A percentile compares a stretch with the other conserved stretches of the same genome.
phyloP scores from a whole-genome alignment of 2,329 filamentous ascomycete genomes.

The Pseudopithomyces chartarum region DNA sequence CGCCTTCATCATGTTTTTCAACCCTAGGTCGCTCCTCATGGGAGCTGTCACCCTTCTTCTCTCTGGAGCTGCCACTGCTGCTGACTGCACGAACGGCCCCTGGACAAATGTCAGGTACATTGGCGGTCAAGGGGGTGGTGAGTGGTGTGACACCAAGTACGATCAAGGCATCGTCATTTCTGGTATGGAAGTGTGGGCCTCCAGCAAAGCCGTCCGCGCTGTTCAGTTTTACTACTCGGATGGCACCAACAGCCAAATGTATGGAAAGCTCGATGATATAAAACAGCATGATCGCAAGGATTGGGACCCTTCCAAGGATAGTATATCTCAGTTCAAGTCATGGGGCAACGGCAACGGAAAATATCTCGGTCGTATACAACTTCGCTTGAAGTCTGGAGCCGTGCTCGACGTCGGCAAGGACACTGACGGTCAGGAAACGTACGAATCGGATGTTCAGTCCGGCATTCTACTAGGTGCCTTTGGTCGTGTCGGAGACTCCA shows the following conservation, averaged over 20 bases:
- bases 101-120: slow-evolving; percentile 8
- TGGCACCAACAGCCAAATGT: slow-evolving; percentile 13
- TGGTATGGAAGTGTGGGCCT: slow-evolving; percentile 19
- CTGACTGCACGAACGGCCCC: slow-evolving; percentile 11
- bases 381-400: slow-evolving; percentile 14
- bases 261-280: slow-evolving; percentile 18
- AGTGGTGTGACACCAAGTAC: slow-evolving; percentile 21
- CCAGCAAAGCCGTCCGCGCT: slow-evolving; percentile 13
- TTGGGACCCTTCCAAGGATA: slow-evolving; percentile 20
- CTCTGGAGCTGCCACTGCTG: slow-evolving; percentile 1
- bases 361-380: slow-evolving; percentile 16
- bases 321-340: slow-evolving; percentile 16
- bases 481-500: slow-evolving; percentile 9
- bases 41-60: slow-evolving; percentile 6
- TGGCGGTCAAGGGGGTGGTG: slow-evolving; percentile 8
- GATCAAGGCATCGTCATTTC: slow-evolving; percentile 18
- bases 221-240: slow-evolving; percentile 25
- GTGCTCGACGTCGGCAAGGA: slow-evolving; percentile 25
- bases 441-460: slow-evolving; percentile 15
- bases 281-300: slow-evolving; percentile 12
- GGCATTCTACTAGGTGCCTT: slow-evolving; percentile 23
- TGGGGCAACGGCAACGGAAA: slow-evolving; percentile 22
- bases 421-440: slow-evolving; percentile 15
- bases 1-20: slow-evolving; percentile 8
- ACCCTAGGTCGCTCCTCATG: slow-evolving; percentile 8